Conservation (phyloP, 345 rosid genomes). For the Ceriops decandra region DNA sequence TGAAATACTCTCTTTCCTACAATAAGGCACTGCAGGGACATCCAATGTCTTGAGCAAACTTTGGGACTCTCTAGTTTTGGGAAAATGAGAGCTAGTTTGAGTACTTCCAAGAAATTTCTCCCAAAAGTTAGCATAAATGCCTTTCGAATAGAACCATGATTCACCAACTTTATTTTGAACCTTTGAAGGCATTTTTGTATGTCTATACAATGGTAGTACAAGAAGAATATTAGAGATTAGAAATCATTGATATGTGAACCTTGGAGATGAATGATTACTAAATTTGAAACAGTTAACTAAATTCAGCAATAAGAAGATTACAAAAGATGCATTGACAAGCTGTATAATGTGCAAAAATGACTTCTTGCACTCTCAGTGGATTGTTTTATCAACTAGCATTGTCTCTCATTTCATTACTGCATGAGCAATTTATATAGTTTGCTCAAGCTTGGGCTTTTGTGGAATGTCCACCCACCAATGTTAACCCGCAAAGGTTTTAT, state of each 20-base stretch:
- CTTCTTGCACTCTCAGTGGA: too few species aligned
- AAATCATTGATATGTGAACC: neutral
- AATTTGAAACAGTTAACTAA: neutral
- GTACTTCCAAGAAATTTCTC: conserved; percentile 21
- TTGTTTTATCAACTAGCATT: too few species aligned
- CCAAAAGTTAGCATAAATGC: conserved; percentile 23
- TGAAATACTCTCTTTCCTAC: neutral
- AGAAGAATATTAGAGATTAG: neutral
- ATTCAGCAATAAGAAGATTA: neutral
- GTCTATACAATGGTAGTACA: conserved; percentile 7
- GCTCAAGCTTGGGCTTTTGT: too few species aligned
- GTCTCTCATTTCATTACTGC: too few species aligned
- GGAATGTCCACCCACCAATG: too few species aligned
- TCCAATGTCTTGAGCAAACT: neutral
- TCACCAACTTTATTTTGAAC: neutral
- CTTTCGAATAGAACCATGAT: conserved; percentile 24
- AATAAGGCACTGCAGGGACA: conserved; percentile 1
- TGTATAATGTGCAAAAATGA: neutral
- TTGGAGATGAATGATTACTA: neutral
- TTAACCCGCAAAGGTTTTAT: too few species aligned
- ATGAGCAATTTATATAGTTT: too few species aligned
- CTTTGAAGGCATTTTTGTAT: conserved; percentile 8
- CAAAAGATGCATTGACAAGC: too few species aligned
- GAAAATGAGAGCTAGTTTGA: neutral
- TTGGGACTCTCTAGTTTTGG: neutral